These are phyloP conservation scores for Fistulina hepatica DNA, from an alignment of 1,284 basidiomycete species.

Conservation along the genomic window DNA sequence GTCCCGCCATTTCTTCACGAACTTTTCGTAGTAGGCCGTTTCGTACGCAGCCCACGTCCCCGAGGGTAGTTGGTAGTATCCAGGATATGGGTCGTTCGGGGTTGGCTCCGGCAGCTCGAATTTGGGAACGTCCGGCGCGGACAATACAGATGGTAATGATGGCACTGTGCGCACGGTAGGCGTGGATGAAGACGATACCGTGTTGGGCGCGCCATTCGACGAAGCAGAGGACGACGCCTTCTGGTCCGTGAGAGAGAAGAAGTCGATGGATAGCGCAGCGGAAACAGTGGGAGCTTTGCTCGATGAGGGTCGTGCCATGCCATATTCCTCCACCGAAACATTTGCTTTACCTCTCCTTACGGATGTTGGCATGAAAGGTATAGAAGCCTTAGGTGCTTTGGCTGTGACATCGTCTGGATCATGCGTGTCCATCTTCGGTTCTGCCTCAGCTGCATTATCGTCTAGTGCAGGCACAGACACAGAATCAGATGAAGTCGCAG, in stretches of 20 bases:
- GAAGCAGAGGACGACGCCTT: conserved; percentile 10
- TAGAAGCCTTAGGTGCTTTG: conserved; percentile 20
- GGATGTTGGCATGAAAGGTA: conserved; percentile 47
- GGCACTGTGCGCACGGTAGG: too few relatives aligned
- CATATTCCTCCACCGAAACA: conserved; percentile 46
- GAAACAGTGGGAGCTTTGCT: conserved; percentile 19
- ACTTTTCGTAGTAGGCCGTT: conserved; percentile 60
- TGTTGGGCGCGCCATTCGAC: conserved; percentile 15
- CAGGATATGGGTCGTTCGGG: conserved; percentile 69
- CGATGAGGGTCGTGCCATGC: conserved; percentile 12
- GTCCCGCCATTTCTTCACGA: conserved; percentile 58
- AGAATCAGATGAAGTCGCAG: conserved; percentile 8
- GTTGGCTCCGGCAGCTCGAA: conserved; percentile 71
- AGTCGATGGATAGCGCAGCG: conserved; percentile 42
- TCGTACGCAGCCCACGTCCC: conserved; percentile 76
- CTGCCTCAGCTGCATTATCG: conserved; percentile 10
- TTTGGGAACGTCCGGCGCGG: conserved; percentile 58
- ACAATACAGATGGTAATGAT: conserved; percentile 40
- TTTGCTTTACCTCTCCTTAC: conserved; percentile 49
- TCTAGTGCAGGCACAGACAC: conserved; percentile 10
- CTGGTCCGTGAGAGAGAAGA: conserved; percentile 41
- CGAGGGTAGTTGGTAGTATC: conserved; percentile 78
- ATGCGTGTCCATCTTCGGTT: conserved; percentile 7
- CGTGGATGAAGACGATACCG: conserved; percentile 18
- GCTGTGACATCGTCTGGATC: too few relatives aligned